A percentile compares a stretch with the other conserved stretches of the same genome.
Conservation (phyloP, 2,329 filamentous ascomycete species). For the Botrytis pseudocinerea region DNA sequence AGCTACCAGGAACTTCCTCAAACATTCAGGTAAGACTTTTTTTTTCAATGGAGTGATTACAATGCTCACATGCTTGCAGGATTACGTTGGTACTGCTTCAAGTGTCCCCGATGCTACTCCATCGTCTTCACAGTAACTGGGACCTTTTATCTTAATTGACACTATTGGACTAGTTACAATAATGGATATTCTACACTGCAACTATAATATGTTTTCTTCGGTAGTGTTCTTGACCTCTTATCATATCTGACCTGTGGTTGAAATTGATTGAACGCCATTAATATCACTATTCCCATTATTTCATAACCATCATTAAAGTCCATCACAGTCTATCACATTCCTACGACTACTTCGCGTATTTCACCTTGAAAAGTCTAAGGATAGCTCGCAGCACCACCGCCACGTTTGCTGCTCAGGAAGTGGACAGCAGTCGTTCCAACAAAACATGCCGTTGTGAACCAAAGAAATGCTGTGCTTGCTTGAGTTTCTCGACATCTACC, state of each 20-base stretch:
- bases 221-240: neutral
- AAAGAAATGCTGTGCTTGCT: slow-evolving; percentile 72
- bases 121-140: neutral
- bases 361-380: neutral
- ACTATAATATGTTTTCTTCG: too few relatives aligned
- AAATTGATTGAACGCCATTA: neutral
- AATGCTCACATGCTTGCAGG: slow-evolving; percentile 1
- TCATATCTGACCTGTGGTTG: neutral
- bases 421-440: slow-evolving; percentile 55
- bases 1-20: slow-evolving; percentile 12
- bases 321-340: neutral
- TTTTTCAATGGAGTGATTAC: neutral
- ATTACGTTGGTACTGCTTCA: slow-evolving; percentile 7
- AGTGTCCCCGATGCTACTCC: neutral
- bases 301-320: neutral
- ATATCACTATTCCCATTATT: neutral
- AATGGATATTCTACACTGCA: neutral
- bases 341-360: neutral
- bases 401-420: slow-evolving; percentile 24
- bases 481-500: slow-evolving; percentile 71
- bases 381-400: neutral
- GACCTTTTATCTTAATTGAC: neutral
- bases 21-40: slow-evolving; percentile 3
- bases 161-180: neutral
- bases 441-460: slow-evolving; percentile 71